Evolutionary conservation across 352 stramenopile species (phyloP).

Genomic region (Phytopythium sindhum): DNA sequence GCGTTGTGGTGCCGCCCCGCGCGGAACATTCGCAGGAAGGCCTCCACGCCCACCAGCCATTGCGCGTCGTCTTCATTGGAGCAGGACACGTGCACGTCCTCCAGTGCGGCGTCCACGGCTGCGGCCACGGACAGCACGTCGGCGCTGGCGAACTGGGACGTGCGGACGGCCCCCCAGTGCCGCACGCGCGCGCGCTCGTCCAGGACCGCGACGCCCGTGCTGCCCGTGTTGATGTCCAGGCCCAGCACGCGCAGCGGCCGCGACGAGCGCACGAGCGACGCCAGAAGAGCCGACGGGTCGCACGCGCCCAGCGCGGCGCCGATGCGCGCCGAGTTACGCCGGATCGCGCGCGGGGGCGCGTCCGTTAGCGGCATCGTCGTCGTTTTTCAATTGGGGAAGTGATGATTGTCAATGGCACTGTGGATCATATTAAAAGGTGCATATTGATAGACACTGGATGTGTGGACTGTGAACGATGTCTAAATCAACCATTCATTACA

Average conservation of each 20-base stretch:
- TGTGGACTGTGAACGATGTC: neutral
- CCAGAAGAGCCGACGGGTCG: constrained; percentile 18
- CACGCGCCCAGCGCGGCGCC: constrained; percentile 43
- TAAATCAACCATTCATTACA: neutral
- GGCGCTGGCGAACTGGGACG: constrained; percentile 50
- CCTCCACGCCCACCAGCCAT: constrained; percentile 81
- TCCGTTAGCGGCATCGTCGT: neutral
- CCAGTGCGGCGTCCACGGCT: constrained; percentile 42
- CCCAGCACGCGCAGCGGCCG: constrained; percentile 59
- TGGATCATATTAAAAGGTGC: neutral
- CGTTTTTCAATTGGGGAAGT: neutral
- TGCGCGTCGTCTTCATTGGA: constrained; percentile 6
- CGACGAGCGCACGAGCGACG: constrained; percentile 20
- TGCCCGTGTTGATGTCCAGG: constrained; percentile 85
- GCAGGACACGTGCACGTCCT: constrained; percentile 23
- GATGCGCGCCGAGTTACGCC: constrained; percentile 48
- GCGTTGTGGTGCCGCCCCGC: constrained; percentile 76
- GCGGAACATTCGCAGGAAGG: constrained; percentile 83
- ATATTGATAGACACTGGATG: neutral
- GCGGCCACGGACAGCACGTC: constrained; percentile 65
- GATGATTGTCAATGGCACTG: neutral
- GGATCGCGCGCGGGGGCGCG: constrained; percentile 12
- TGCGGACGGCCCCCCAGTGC: constrained; percentile 61
- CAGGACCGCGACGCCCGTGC: constrained; percentile 71
- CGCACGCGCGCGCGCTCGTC: constrained; percentile 45